Percentiles rank a stretch among this genome's conserved stretches.
Conservation (phyloP, 192 early-diverging fungal genomes). For the Gaertneriomyces sp. region DNA sequence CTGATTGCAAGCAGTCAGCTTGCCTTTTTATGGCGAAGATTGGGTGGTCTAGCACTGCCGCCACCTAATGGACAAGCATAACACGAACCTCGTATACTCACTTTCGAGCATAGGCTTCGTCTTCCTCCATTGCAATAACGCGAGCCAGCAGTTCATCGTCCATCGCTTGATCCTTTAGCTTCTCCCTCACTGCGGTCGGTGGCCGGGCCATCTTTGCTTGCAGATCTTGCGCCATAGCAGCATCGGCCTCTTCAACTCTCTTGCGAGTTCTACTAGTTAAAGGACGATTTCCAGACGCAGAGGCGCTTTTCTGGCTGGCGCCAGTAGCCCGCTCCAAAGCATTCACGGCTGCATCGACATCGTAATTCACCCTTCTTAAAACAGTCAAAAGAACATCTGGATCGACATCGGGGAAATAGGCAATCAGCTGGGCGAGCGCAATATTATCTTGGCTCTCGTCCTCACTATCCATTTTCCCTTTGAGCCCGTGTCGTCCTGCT, state of each 20-base stretch:
- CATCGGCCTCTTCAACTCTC: constrained; percentile 6
- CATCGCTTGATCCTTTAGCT: constrained; percentile 18
- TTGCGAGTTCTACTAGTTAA: constrained; percentile 1
- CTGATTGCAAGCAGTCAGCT: background rate
- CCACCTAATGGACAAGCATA: too few species aligned
- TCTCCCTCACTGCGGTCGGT: constrained; percentile 4
- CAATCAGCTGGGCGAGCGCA: constrained; percentile 13
- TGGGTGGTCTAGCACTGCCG: too few species aligned
- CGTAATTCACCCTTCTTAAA: background rate
- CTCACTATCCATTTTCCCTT: background rate
- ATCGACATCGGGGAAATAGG: constrained; percentile 6
- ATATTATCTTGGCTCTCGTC: constrained; percentile 5
- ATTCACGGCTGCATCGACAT: background rate
- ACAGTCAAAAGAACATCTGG: background rate
- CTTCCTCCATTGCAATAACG: constrained; percentile 24
- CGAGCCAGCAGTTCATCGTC: constrained; percentile 30
- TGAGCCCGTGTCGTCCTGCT: too few species aligned
- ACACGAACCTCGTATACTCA: constrained; percentile 2
- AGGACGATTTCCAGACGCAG: background rate
- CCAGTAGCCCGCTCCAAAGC: constrained; percentile 9
- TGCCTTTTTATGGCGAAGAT: too few species aligned
- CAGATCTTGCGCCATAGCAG: constrained; percentile 5
- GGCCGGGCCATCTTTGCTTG: constrained; percentile 4
- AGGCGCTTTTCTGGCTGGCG: background rate
- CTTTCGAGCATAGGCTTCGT: constrained; percentile 31